Conservation (phyloP, 2,329 filamentous ascomycete genomes). For the Hypoxylon sp. region DNA sequence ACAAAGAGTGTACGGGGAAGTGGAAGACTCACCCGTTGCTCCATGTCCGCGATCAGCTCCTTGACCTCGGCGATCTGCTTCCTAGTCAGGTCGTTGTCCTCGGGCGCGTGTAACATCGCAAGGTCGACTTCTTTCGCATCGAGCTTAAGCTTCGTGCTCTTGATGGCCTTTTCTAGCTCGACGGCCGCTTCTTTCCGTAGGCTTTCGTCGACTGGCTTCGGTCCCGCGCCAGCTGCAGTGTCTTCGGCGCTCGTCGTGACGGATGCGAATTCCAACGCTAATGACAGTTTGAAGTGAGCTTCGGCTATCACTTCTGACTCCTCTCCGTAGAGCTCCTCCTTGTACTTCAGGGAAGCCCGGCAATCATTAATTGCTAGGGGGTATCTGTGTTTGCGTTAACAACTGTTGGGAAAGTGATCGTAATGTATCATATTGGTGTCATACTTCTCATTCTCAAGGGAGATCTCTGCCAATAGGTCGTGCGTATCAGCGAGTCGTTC, state of each 20-base stretch:
- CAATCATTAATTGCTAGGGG: conserved; percentile 88
- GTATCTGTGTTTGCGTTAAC: conserved; percentile 68
- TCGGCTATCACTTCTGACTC: conserved; percentile 92
- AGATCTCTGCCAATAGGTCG: conserved; percentile 94
- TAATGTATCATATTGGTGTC: conserved; percentile 39
- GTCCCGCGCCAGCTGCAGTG: conserved; percentile 61
- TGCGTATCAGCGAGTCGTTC: conserved; percentile 93
- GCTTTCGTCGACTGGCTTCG: conserved; percentile 74
- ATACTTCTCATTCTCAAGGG: conserved; percentile 91
- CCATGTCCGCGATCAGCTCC: conserved; percentile 84
- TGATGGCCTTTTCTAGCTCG: conserved; percentile 81
- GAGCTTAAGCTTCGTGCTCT: conserved; percentile 79
- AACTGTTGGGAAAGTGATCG: conserved; percentile 16
- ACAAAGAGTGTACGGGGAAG: conserved; percentile 49
- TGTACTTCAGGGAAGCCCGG: conserved; percentile 81
- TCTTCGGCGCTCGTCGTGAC: conserved; percentile 74
- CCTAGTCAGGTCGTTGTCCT: conserved; percentile 75
- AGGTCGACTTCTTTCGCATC: conserved; percentile 78
- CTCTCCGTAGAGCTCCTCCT: conserved; percentile 81
- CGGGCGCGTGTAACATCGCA: conserved; percentile 72
- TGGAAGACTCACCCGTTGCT: conserved; percentile 72
- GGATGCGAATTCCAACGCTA: conserved; percentile 94
- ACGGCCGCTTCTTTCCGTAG: conserved; percentile 79
- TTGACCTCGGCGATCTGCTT: conserved; percentile 79
- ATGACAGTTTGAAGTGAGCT: conserved; percentile 95